Base-by-base conservation (phyloP, 805 yeast genomes). In the Cyberlindnera bimundalis region DNA sequence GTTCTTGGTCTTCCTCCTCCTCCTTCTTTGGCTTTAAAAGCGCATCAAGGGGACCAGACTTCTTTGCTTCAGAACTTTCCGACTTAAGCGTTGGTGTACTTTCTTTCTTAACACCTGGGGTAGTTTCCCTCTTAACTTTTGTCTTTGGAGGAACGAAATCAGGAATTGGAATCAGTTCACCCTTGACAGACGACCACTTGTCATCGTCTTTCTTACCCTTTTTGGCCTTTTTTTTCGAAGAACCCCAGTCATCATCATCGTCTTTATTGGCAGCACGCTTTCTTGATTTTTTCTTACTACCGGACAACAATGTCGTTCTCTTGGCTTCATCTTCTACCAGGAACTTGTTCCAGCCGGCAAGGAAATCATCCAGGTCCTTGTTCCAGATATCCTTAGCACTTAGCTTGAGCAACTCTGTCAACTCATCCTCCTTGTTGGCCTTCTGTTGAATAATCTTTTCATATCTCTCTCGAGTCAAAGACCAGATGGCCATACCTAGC, bases 401-500 rank as follows among this genome's bases (percentile, higher is more conserved):
- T 55, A 78, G 70, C 40, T 74, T 72, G 51, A 89, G 72, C 51
- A 93, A 69, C 1, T 56, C 59, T 33, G 78, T 81, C 52, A 91
- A 71, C 57, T 86, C 95, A 11, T 61, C 68, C 58, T 88, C 91
- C 55, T 81, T 83, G 19, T 69, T 81, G 42, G 79, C 86, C 46
- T 78, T 74, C 59, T 90, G 95, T 39, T 73, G 72, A 53, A 89
- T 67, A 50, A 93, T 68, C 51, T 76, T 81, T 55, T 87, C 90
- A 58, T 90, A 93, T 53, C 93, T 76, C 64, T 93, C 99, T 43
- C 73, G 74, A 1, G 99, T 91, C 58, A 93, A 76, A 28, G 96
- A 84, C 93, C 96, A 88, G 49, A 93, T 81, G 26, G 89, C 78
- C 96, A 93, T 85, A 39, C 93, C 95, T 39, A 93, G 70, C 48